Evolutionary conservation across 805 yeast species (phyloP), one percentile per base, ranked within the genome.

Genomic region (Barnettozyma populi): DNA sequence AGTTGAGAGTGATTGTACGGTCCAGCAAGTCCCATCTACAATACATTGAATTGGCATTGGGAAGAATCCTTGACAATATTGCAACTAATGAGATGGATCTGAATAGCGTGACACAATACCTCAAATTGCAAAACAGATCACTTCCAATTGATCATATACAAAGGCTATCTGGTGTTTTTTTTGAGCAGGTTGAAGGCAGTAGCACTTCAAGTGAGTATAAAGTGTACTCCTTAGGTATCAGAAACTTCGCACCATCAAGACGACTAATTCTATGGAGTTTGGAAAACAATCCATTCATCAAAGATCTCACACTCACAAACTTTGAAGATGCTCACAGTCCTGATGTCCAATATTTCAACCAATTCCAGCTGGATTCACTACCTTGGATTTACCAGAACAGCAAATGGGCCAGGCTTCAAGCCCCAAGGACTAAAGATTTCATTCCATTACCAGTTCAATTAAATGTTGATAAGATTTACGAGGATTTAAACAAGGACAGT

Each of bases 321-420:
- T 34, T 36, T 16, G 31, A 47, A 5, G 52, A 55, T 21, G 10
- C 47, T 16, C 11, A 51, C 1, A 40, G 54, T 27, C 20, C 48
- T 9, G 16, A 18, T 7, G 27, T 24, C 25, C 45, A 49, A 39
- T 39, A 41, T 19, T 53, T 47, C 34, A 48, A 48, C 10, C 43
- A 35, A 2, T 45, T 42, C 10, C 51, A 53, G 3, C 56, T 52
- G 19, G 48, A 49, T 6, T 49, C 61, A 2, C 39, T 60, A 3
- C 62, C 64, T 1, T 61, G 65, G 65, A 50, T 55, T 20, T 49
- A 59, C 45, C 55, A 57, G 46, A 44, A 46, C 14, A 49, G 51
- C 44, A 16, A 38, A 4, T 59, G 60, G 62, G 21, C 51, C 14
- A 49, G 64, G 41, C 36, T 54, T 14, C 58, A 42, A 43, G 44